Percentiles rank a stretch among this genome's conserved stretches.
phyloP scores from a whole-genome alignment of 2,329 filamentous ascomycete genomes.

The Pseudopithomyces chartarum region DNA sequence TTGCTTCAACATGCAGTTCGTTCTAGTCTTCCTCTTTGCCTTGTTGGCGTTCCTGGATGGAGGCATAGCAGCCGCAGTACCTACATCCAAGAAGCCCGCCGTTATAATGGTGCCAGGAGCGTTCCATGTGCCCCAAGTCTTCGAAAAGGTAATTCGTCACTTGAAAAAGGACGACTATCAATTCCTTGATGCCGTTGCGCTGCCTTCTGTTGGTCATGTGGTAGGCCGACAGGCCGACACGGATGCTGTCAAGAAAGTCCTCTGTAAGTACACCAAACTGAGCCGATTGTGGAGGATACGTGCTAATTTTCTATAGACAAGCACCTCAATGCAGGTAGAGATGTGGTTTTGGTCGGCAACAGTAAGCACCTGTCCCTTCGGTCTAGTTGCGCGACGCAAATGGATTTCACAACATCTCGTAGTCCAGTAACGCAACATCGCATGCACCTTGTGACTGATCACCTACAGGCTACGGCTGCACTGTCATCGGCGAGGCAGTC shows the following conservation, averaged over 20 bases:
- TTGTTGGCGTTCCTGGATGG: neutral
- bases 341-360: conserved; percentile 34
- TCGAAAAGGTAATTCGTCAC: conserved; percentile 17
- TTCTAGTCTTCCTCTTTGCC: neutral
- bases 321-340: conserved; percentile 17
- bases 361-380: conserved; percentile 11
- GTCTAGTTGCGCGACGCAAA: neutral
- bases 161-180: conserved; percentile 21
- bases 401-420: too few species aligned
- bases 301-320: neutral
- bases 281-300: neutral
- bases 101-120: conserved; percentile 25
- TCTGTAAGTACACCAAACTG: conserved; percentile 5
- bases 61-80: neutral
- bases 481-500: conserved; percentile 33
- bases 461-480: conserved; percentile 25
- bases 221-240: conserved; percentile 25
- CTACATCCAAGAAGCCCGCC: neutral
- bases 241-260: conserved; percentile 12
- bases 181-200: conserved; percentile 16
- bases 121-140: conserved; percentile 28
- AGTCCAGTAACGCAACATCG: neutral
- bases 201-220: conserved; percentile 27
- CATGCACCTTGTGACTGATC: neutral
- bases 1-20: neutral